Conservation (phyloP, 1,284 basidiomycete genomes). For the Cryptococcus sp. region DNA sequence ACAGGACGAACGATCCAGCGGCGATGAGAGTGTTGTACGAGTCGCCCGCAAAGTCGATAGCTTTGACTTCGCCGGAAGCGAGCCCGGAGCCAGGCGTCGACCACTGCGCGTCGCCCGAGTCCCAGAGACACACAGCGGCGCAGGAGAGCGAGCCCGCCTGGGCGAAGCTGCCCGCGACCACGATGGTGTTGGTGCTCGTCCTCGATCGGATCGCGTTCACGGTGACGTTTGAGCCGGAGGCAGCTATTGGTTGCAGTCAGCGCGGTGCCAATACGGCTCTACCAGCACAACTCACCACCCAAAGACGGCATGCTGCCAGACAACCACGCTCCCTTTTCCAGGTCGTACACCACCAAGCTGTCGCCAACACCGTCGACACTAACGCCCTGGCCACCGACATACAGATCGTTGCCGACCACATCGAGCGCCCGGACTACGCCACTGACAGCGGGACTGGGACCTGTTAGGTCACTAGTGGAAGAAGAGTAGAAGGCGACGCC, state of each 20-base stretch:
- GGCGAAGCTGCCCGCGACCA: conserved; percentile 84
- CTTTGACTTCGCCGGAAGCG: conserved; percentile 70
- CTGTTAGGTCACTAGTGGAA: conserved; percentile 59
- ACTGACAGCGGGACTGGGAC: conserved; percentile 59
- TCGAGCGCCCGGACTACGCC: conserved; percentile 74
- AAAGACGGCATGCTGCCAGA: conserved; percentile 63
- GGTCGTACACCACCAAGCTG: conserved; percentile 76
- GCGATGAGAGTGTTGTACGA: conserved; percentile 65
- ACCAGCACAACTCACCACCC: conserved; percentile 50
- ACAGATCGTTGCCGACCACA: conserved; percentile 66
- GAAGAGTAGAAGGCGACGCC: conserved; percentile 77
- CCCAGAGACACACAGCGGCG: conserved; percentile 76
- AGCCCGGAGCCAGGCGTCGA: conserved; percentile 76
- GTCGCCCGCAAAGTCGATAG: conserved; percentile 76
- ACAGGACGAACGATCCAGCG: conserved; percentile 71
- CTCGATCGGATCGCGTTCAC: conserved; percentile 75
- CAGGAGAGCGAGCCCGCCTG: conserved; percentile 76
- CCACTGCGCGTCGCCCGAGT: conserved; percentile 73
- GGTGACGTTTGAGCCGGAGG: conserved; percentile 61
- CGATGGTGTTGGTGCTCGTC: conserved; percentile 65
- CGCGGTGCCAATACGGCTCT: not conserved
- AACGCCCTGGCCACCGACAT: conserved; percentile 68
- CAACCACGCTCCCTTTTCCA: conserved; percentile 65
- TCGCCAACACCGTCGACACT: conserved; percentile 55
- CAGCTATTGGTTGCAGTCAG: conserved; percentile 29